Conservation (phyloP, 78 protist species). For the Carpediemonas membranifera region DNA sequence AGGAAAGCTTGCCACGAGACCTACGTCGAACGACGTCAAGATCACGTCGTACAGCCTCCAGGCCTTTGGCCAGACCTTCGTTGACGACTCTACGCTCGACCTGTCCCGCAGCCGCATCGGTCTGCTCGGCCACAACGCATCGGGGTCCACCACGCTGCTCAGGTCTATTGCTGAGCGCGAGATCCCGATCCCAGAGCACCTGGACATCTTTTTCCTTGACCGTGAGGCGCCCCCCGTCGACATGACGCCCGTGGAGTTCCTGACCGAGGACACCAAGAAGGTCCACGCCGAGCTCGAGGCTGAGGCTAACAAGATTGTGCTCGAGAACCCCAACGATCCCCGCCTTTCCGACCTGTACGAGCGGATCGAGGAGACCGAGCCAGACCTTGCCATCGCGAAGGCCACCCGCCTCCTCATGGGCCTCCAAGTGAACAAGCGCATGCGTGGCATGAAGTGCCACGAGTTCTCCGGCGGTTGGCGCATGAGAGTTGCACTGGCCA, state of each 20-base stretch:
- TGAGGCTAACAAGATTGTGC: no score
- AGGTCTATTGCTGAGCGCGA: constrained; percentile 50
- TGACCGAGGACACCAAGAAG: not conserved
- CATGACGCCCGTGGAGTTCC: not conserved
- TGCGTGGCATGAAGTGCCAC: not conserved
- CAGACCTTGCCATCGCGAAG: not conserved
- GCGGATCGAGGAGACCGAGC: not conserved
- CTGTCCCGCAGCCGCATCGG: no score
- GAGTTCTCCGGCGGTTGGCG: constrained; percentile 28
- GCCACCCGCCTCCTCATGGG: not conserved
- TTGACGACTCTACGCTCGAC: no score
- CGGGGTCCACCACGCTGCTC: constrained; percentile 67
- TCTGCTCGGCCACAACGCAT: constrained; percentile 71
- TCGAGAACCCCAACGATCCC: no score
- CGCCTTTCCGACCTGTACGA: not conserved
- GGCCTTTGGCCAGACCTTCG: no score
- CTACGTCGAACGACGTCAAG: no score
- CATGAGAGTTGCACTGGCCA: constrained; percentile 21
- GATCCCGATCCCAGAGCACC: constrained; percentile 53
- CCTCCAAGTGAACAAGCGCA: not conserved
- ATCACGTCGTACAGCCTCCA: no score
- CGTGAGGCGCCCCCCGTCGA: not conserved
- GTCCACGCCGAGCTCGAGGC: not conserved
- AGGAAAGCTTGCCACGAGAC: no score
- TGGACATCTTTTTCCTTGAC: constrained; percentile 9